Conservation (phyloP, 75 land plant genomes). For the Pinus taeda region DNA sequence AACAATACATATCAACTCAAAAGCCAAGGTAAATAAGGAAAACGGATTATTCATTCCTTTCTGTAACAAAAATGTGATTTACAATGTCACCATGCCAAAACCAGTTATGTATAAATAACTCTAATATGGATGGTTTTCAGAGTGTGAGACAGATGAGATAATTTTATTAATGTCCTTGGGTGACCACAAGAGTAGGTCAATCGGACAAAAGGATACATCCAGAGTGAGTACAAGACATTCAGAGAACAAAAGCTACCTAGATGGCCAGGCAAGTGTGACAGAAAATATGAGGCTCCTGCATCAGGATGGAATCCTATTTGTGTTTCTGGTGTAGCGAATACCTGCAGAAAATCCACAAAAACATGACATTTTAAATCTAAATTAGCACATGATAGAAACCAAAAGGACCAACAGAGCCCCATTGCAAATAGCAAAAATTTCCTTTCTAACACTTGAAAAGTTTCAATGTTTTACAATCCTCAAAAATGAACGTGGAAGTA, state of each 20-base stretch:
- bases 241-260: slow-evolving; percentile 44
- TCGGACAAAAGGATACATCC: too few relatives aligned
- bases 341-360: slow-evolving; percentile 37
- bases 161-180: too few relatives aligned
- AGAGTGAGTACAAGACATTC: too few relatives aligned
- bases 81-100: neutral
- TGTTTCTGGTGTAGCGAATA: slow-evolving; percentile 92
- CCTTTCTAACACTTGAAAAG: neutral
- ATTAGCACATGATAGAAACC: neutral
- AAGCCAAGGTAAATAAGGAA: neutral
- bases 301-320: slow-evolving; percentile 93
- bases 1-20: neutral
- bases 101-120: neutral
- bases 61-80: neutral
- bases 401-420: neutral
- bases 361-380: neutral
- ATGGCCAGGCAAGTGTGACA: slow-evolving; percentile 82
- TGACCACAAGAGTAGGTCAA: too few relatives aligned
- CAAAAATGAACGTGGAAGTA: neutral
- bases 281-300: slow-evolving; percentile 89
- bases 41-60: neutral
- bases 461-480: neutral
- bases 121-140: neutral
- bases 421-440: neutral
- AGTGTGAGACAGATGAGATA: neutral